phyloP scores from a whole-genome alignment of 2,329 filamentous ascomycete species.

The Colletotrichum sidae region DNA sequence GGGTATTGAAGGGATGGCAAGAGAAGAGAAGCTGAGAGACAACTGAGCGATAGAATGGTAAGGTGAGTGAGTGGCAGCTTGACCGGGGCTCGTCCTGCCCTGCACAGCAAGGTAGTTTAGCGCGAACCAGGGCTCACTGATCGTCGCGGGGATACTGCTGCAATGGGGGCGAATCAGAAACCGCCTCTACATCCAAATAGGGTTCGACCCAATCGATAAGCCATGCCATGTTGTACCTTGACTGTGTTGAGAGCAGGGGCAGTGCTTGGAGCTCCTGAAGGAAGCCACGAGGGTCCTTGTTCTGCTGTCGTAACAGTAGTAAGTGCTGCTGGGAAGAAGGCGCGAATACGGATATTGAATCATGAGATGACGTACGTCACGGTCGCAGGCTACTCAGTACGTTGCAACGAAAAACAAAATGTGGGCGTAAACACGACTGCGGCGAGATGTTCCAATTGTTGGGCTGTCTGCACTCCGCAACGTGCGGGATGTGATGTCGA shows the following conservation, averaged over 20 bases:
- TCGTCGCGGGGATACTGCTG: conserved; percentile 36
- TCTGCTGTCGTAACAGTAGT: neutral
- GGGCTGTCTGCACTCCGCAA: too few species aligned
- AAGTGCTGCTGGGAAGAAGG: conserved; percentile 3
- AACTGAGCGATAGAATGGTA: conserved; percentile 3
- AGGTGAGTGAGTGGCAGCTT: conserved; percentile 9
- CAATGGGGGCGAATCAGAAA: conserved; percentile 32
- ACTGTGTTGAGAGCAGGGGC: conserved; percentile 21
- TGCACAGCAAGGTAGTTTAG: conserved; percentile 23
- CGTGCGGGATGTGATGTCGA: too few species aligned
- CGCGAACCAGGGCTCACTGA: conserved; percentile 33
- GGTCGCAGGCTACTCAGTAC: neutral
- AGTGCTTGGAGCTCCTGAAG: conserved; percentile 3
- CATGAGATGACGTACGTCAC: conserved; percentile 26
- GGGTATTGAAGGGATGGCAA: conserved; percentile 6
- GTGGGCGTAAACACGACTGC: too few species aligned
- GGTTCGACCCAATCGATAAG: conserved; percentile 33
- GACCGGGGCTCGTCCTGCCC: neutral
- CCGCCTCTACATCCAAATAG: conserved; percentile 24
- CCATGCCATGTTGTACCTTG: neutral
- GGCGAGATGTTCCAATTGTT: too few species aligned
- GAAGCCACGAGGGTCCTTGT: conserved; percentile 31
- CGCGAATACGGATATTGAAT: neutral
- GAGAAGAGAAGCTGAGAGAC: conserved; percentile 6
- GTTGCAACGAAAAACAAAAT: too few species aligned